Evolutionary conservation across 805 yeast genomes (phyloP), one percentile per base, ranked within the genome.

Genomic region (Spathaspora girioi): DNA sequence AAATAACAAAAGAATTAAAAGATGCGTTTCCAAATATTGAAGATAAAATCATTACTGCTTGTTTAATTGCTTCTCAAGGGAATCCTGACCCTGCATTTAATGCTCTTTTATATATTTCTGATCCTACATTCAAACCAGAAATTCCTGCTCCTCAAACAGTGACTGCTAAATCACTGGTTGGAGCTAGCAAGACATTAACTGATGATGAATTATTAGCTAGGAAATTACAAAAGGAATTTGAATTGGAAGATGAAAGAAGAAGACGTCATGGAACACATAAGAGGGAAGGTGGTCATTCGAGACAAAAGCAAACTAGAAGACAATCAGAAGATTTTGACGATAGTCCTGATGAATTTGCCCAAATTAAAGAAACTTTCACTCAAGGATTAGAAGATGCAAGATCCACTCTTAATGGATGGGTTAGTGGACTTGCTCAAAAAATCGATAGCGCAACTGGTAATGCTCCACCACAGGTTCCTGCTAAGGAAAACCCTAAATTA

Each of bases 1-100:
- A 76, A 58, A 77, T 84, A 35, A 70, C 77, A 54, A 72, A 78
- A 47, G 85, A 89, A 42, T 75, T 93, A 55, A 76, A 78, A 59
- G 96, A 89, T 19, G 97, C 97, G 0, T 93, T 93, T 66, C 98
- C 99, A 1, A 71, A 75, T 15, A 68, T 83, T 20, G 96, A 90
- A 42, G 87, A 80, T 29, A 80, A 83, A 54, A 80, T 84, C 59
- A 76, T 89, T 55, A 82, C 84, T 50, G 91, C 96, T 27, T 85
- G 89, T 1, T 73, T 92, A 51, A 88, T 94, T 64, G 98, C 98
- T 2, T 83, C 96, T 17, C 81, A 78, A 46, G 97, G 96, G 27
- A 75, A 79, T 46, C 65, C 89, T 43, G 97, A 90, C 59, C 84
- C 88, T 1, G 96, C 97, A 1, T 93, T 93, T 73, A 87, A 86